phyloP scores from a whole-genome alignment of 164 flowering plant genomes.

The Brasenia schreberi region DNA sequence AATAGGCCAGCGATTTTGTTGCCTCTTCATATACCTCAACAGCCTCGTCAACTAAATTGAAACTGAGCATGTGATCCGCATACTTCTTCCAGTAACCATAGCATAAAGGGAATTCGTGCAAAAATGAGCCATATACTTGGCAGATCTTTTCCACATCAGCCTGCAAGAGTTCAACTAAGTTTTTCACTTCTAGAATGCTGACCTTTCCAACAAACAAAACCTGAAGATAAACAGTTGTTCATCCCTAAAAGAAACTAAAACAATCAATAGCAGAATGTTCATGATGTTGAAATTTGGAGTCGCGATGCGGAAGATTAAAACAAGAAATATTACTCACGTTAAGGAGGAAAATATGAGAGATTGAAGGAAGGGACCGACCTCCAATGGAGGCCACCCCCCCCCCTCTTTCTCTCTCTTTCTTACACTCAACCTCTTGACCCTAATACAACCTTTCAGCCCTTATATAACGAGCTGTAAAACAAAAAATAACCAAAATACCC shows the following conservation, averaged over 20 bases:
- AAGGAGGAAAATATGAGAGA: too few relatives aligned
- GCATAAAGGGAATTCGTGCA: slow-evolving; percentile 74
- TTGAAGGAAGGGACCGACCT: too few relatives aligned
- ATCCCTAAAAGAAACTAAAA: background rate
- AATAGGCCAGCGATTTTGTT: slow-evolving; percentile 48
- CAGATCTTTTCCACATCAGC: slow-evolving; percentile 46
- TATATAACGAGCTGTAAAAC: too few relatives aligned
- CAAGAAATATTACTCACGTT: too few relatives aligned
- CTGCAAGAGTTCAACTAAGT: slow-evolving; percentile 40
- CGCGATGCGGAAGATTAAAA: too few relatives aligned
- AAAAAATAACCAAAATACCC: too few relatives aligned
- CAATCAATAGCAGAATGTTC: background rate
- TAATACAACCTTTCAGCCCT: too few relatives aligned
- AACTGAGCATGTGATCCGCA: slow-evolving; percentile 55
- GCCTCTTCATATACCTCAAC: slow-evolving; percentile 72
- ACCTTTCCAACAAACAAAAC: background rate
- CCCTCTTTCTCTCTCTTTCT: too few relatives aligned
- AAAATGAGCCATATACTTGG: slow-evolving; percentile 59
- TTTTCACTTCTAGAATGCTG: slow-evolving; percentile 3
- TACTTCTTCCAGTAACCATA: slow-evolving; percentile 90
- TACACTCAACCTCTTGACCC: too few relatives aligned
- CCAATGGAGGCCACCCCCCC: too few relatives aligned
- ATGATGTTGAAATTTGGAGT: too few relatives aligned
- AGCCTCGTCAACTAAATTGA: slow-evolving; percentile 37
- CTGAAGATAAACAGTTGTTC: background rate